Base-by-base conservation (phyloP, 1,139 yeast genomes). In the Taiozyma sp. region DNA sequence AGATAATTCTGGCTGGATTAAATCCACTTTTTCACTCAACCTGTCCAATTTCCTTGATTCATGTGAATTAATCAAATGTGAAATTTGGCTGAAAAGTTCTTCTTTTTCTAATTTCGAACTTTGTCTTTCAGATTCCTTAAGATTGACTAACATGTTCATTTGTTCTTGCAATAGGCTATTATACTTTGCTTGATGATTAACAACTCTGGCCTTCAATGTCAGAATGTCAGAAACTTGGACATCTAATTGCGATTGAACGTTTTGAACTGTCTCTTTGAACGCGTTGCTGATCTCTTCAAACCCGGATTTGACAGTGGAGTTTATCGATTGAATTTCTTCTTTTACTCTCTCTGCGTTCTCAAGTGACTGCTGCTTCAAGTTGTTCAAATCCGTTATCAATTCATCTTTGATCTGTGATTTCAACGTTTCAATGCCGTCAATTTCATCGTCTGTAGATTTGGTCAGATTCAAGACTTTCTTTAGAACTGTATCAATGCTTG, bases 191-290 rank as follows among this genome's bases (percentile, higher is more conserved):
- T 59, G 60, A 41, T 58, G 56, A 1, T 53, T 50, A 1, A 47
- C 13, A 2, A 58, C 42, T 19, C 50, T 56, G 9, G 43, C 43
- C 4, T 58, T 52, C 24, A 60, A 39, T 1, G 56, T 44, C 4
- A 52, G 9, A 8, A 60, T 50, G 14, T 60, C 61, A 4, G 47
- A 43, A 0, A 60, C 41, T 40, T 61, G 62, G 2, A 56, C 51
- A 7, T 49, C 45, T 1, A 59, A 35, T 37, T 58, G 60, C 3
- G 47, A 22, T 16, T 51, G 51, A 6, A 57, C 55, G 11, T 51
- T 51, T 6, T 32, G 34, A 4, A 59, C 34, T 2, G 47, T 48
- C 0, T 29, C 13, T 4, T 50, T 47, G 6, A 55, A 26, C 6
- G 44, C 47, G 1, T 26, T 6, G 4, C 46, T 48, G 2, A 54